Conservation (phyloP, 164 flowering plant species). For the Stephania yunnanensis region DNA sequence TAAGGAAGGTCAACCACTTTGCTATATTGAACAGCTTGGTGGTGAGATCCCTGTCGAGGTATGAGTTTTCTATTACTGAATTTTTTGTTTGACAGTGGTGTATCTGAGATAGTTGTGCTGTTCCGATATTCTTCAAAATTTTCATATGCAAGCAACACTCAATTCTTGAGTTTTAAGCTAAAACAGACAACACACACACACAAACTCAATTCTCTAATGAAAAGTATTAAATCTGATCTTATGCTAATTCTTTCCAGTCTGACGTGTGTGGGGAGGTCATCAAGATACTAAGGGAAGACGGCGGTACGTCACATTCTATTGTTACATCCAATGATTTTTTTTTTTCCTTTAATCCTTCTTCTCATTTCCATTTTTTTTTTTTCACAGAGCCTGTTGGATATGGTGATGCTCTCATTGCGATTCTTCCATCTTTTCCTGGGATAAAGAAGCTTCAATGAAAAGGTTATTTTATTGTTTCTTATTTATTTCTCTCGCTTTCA, state of each 20-base stretch:
- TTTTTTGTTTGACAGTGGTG: neutral
- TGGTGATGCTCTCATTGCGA: slow-evolving; percentile 66
- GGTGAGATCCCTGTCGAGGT: slow-evolving; percentile 71
- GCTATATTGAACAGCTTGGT: slow-evolving; percentile 78
- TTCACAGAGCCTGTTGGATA: slow-evolving; percentile 77
- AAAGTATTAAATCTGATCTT: neutral
- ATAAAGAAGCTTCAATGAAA: slow-evolving; percentile 66
- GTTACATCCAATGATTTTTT: neutral
- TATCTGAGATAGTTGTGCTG: neutral
- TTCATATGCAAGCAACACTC: neutral
- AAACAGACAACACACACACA: too few species aligned
- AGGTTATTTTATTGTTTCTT: neutral
- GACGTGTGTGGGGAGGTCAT: slow-evolving; percentile 68
- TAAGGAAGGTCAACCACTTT: slow-evolving; percentile 77
- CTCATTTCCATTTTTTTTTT: slow-evolving; percentile 12
- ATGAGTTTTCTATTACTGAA: slow-evolving; percentile 8
- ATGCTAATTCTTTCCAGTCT: slow-evolving; percentile 33
- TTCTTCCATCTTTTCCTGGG: slow-evolving; percentile 83
- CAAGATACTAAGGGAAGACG: slow-evolving; percentile 63
- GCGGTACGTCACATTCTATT: slow-evolving; percentile 40
- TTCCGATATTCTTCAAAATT: neutral
- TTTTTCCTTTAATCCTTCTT: neutral
- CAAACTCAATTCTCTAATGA: neutral
- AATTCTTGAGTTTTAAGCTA: neutral
- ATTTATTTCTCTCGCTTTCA: slow-evolving; percentile 2